These are phyloP conservation scores for Neopestalotiopsis sp. DNA, from an alignment of 2,329 filamentous ascomycete genomes.

Conservation along the genomic window DNA sequence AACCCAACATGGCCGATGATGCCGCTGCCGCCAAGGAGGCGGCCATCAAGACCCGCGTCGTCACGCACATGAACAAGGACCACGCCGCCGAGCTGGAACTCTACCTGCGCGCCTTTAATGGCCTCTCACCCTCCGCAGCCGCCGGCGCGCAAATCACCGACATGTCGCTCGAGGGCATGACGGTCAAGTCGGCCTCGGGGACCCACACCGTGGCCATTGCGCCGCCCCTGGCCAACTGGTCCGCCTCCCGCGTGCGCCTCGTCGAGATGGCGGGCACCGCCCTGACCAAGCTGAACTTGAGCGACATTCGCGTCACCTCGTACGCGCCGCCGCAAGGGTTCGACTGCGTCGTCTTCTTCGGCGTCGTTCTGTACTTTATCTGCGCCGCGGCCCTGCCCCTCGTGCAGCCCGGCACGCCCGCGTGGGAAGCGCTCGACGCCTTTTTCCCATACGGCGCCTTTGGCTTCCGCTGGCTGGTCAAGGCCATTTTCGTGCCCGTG, in stretches of 20 bases:
- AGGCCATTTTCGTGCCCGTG: slow-evolving; percentile 62
- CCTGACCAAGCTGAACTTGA: slow-evolving; percentile 63
- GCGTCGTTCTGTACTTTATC: slow-evolving; percentile 59
- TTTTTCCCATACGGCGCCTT: slow-evolving; percentile 55
- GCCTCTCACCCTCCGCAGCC: slow-evolving; percentile 60
- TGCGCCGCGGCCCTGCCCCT: slow-evolving; percentile 52
- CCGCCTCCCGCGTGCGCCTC: slow-evolving; percentile 71
- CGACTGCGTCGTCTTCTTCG: slow-evolving; percentile 58
- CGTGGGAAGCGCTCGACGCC: slow-evolving; percentile 54
- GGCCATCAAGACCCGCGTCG: slow-evolving; percentile 61
- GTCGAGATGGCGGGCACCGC: slow-evolving; percentile 70
- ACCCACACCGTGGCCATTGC: slow-evolving; percentile 64
- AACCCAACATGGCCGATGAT: not conserved
- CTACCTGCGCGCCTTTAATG: slow-evolving; percentile 77
- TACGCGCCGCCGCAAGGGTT: slow-evolving; percentile 48
- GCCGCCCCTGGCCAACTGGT: slow-evolving; percentile 72
- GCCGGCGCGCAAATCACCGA: slow-evolving; percentile 67
- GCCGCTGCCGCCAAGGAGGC: slow-evolving; percentile 15
- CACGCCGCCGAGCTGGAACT: slow-evolving; percentile 76
- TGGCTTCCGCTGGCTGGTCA: slow-evolving; percentile 64
- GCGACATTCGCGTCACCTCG: slow-evolving; percentile 47
- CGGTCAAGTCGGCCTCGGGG: slow-evolving; percentile 56
- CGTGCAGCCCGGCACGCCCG: slow-evolving; percentile 55
- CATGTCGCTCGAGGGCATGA: slow-evolving; percentile 67
- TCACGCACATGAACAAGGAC: slow-evolving; percentile 86